phyloP scores from a whole-genome alignment of 2,329 filamentous ascomycete species.

The Aspergillus ochraceoroseus region DNA sequence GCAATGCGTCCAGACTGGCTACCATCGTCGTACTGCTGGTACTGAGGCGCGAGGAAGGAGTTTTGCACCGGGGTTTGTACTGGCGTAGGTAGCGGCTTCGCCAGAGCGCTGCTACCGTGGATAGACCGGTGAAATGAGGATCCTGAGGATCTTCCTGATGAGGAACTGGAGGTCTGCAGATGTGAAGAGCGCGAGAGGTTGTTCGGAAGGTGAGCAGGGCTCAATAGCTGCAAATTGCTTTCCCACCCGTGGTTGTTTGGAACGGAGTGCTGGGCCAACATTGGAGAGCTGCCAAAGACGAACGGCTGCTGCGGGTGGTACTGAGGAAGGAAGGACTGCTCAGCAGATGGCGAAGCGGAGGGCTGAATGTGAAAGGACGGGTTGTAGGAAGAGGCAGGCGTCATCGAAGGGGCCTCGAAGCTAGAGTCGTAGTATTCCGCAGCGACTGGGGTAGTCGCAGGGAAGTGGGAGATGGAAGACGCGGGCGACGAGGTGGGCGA shows the following conservation, averaged over 20 bases:
- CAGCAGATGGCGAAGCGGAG: conserved; percentile 28
- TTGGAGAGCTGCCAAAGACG: conserved; percentile 30
- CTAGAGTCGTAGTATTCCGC: conserved; percentile 27
- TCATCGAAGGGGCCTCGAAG: conserved; percentile 41
- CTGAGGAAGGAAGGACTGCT: conserved; percentile 31
- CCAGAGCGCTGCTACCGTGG: conserved; percentile 36
- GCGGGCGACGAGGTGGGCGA: conserved; percentile 34
- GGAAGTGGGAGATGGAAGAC: conserved; percentile 31
- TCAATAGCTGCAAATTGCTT: conserved; percentile 35
- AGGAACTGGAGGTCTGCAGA: conserved; percentile 41
- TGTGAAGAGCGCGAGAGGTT: conserved; percentile 27
- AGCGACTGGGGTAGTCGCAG: conserved; percentile 26
- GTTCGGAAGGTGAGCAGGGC: conserved; percentile 33
- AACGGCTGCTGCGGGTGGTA: conserved; percentile 28
- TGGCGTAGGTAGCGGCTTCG: conserved; percentile 54
- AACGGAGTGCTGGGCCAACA: conserved; percentile 40
- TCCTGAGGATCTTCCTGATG: conserved; percentile 41
- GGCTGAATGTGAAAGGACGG: conserved; percentile 34
- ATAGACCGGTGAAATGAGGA: conserved; percentile 39
- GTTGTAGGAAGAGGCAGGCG: conserved; percentile 38
- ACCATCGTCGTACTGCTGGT: conserved; percentile 47
- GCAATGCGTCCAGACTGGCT: conserved; percentile 48
- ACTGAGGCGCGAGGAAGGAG: conserved; percentile 46
- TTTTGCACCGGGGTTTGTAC: conserved; percentile 52
- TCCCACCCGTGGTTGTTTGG: conserved; percentile 35